These are phyloP conservation scores for Breynia disticha DNA, from an alignment of 441 rosid genomes.

Conservation along the genomic window DNA sequence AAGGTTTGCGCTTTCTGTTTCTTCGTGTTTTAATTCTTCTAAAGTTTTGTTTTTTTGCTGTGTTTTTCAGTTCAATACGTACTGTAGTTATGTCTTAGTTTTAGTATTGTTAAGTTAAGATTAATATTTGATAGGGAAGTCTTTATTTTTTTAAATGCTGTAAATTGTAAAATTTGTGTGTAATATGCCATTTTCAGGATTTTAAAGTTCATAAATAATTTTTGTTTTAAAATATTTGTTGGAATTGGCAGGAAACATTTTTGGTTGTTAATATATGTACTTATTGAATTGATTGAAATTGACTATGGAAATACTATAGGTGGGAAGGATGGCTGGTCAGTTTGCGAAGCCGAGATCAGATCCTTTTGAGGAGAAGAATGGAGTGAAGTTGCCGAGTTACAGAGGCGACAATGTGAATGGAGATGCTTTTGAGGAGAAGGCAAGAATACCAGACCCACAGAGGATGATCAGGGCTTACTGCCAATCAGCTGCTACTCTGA, in stretches of 20 bases:
- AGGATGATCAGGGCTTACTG: conserved; percentile 89
- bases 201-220: too few relatives aligned
- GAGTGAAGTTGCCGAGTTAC: conserved; percentile 86
- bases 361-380: conserved; percentile 62
- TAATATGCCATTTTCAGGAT: too few relatives aligned
- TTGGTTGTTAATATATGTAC: not conserved
- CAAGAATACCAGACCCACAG: conserved; percentile 85
- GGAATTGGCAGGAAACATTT: not conserved
- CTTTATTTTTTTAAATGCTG: too few relatives aligned
- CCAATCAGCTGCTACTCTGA: conserved; percentile 80
- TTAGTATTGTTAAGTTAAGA: too few relatives aligned
- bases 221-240: too few relatives aligned
- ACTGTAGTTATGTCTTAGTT: too few relatives aligned
- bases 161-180: not conserved
- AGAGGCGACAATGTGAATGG: conserved; percentile 94
- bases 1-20: conserved; percentile 29
- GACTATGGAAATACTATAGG: conserved; percentile 26
- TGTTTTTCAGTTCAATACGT: too few relatives aligned
- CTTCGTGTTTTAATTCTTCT: not conserved
- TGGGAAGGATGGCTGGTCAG: conserved; percentile 95
- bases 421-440: conserved; percentile 71
- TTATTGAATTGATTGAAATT: not conserved
- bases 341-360: conserved; percentile 94
- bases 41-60: not conserved
- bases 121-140: too few relatives aligned